Base-by-base conservation (phyloP, 1,284 basidiomycete species). In the Agroathelia rolfsii region DNA sequence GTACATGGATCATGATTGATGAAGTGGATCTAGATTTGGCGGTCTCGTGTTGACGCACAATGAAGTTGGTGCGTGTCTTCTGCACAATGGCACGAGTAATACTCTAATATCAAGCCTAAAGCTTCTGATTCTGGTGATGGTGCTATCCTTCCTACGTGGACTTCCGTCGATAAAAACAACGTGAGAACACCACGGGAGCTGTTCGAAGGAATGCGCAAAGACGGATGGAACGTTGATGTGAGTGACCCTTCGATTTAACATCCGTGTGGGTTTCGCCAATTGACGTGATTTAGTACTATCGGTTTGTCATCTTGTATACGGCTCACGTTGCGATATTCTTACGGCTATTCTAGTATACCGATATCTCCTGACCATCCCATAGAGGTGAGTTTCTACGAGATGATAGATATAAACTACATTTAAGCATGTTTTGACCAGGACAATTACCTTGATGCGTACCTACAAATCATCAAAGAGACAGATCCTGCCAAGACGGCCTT, bases 11-110 rank as follows among this genome's bases (percentile, higher is more conserved):
- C 7, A 15, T 17, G 17, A 25, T 33, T 32, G 12, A 39, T 34
- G 18, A 30, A 17, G 34, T 28, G 17, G 19, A 32, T 20, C 19
- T 39, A 85, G 85, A 44, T 92, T 83, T 49, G 92, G 90, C 5
- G 92, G 94, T 6, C 66, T 98, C 23, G 63, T 99, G 27, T 64
- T 98, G 35, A 95, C 94, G 0, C 95, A 98, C 53, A 88, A 93
- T 45, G 88, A 93, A 65, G 64, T 84, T 41, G 76, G 77, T 74
- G 49, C 41, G 69, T 49, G 30, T 7, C 26, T 14, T 8, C n/a
- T n/a, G n/a, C n/a, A n/a, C n/a, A n/a, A n/a, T n/a, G n/a, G n/a
- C n/a, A n/a, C n/a, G n/a, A 14, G 15, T 27, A 29, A 8, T 18
- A 16, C 9, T 29, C 19, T 11, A 20, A 8, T 18, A 19, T 34